A percentile compares a stretch with the other conserved stretches of the same genome.
phyloP scores from a whole-genome alignment of 164 flowering plant species.

The Paratinospora sagittata region DNA sequence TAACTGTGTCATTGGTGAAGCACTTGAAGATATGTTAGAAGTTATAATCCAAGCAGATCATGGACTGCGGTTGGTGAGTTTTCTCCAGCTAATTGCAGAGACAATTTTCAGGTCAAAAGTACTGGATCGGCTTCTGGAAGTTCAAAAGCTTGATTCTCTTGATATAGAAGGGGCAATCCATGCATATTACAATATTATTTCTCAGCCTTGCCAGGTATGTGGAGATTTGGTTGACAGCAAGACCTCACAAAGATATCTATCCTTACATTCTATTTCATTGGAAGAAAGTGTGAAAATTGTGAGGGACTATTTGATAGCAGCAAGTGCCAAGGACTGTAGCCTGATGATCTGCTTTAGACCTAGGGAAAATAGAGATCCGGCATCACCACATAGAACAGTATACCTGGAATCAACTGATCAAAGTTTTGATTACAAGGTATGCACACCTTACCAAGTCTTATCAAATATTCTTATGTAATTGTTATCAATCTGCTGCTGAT shows the following conservation, averaged over 20 bases:
- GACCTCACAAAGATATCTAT: slow-evolving; percentile 24
- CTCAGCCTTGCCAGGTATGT: slow-evolving; percentile 71
- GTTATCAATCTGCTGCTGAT: not conserved
- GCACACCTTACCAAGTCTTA: not conserved
- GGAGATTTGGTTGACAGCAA: slow-evolving; percentile 29
- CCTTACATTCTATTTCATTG: slow-evolving; percentile 57
- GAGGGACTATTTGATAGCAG: slow-evolving; percentile 76
- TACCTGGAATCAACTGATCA: slow-evolving; percentile 54
- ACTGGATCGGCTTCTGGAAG: slow-evolving; percentile 58
- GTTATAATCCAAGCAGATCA: slow-evolving; percentile 43
- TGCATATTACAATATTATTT: slow-evolving; percentile 71
- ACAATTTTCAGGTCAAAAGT: slow-evolving; percentile 51
- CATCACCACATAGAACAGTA: slow-evolving; percentile 30
- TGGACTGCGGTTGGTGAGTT: slow-evolving; percentile 43
- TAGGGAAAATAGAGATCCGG: slow-evolving; percentile 23
- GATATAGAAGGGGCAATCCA: slow-evolving; percentile 98
- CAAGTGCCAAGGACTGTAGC: slow-evolving; percentile 94
- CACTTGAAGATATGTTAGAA: slow-evolving; percentile 52
- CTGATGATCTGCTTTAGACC: slow-evolving; percentile 76
- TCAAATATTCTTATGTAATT: not conserved
- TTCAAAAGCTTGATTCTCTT: slow-evolving; percentile 68
- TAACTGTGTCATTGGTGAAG: slow-evolving; percentile 22
- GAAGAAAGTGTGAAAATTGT: slow-evolving; percentile 74
- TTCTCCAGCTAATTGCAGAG: slow-evolving; percentile 60
- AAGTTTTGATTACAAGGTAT: slow-evolving; percentile 80